Conservation (phyloP, 208 protist genomes). For the Trypanosoma avium region DNA sequence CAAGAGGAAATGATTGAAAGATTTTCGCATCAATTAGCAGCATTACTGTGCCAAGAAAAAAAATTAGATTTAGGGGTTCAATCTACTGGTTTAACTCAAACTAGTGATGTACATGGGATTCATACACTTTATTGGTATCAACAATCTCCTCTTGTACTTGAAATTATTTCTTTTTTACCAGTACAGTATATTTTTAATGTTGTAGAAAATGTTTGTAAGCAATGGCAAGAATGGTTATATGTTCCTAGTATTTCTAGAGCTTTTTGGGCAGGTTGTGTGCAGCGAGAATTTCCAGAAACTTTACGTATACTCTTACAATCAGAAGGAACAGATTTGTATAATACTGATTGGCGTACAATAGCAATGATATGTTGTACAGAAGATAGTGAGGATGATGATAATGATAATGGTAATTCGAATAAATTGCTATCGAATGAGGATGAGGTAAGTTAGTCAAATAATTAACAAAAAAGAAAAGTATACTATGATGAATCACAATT, state of each 20-base stretch:
- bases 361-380: constrained; percentile 71
- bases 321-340: constrained; percentile 38
- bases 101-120: too few relatives aligned
- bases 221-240: constrained; percentile 65
- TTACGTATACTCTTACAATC: constrained; percentile 39
- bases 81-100: background rate
- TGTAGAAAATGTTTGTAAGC: constrained; percentile 62
- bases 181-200: constrained; percentile 46
- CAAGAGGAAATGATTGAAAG: constrained; percentile 38
- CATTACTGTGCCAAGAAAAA: constrained; percentile 2
- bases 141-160: constrained; percentile 39
- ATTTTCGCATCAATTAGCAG: constrained; percentile 47
- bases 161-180: constrained; percentile 65
- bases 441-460: too few relatives aligned
- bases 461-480: too few relatives aligned
- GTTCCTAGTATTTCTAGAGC: constrained; percentile 38
- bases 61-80: background rate
- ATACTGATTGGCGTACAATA: constrained; percentile 71
- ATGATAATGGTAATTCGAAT: constrained; percentile 23
- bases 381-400: constrained; percentile 4
- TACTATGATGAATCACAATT: too few relatives aligned
- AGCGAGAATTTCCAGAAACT: constrained; percentile 68
- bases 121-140: constrained; percentile 30
- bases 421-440: too few relatives aligned
- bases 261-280: constrained; percentile 74